Percentiles rank a stretch among this genome's conserved stretches.
These are phyloP conservation scores for Exophiala aquamarina DNA, from an alignment of 2,329 filamentous ascomycete species.

Conservation along the genomic window DNA sequence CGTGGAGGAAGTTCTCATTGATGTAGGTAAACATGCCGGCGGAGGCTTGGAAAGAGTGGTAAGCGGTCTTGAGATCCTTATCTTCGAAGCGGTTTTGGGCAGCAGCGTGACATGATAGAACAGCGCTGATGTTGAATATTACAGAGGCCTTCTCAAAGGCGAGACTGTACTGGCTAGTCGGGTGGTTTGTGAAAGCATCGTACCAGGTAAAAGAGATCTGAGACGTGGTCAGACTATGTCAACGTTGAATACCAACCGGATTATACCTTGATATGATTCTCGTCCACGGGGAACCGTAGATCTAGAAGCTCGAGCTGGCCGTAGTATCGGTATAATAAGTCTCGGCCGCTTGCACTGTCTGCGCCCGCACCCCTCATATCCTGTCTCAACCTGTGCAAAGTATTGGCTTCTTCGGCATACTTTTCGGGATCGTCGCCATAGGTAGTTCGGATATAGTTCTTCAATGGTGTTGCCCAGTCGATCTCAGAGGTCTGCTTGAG, in stretches of 20 bases:
- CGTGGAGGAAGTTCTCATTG: constrained; percentile 98
- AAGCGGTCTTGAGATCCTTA: constrained; percentile 88
- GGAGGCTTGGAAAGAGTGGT: constrained; percentile 96
- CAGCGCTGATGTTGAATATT: constrained; percentile 98
- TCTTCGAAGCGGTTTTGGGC: constrained; percentile 91
- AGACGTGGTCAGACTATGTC: no score
- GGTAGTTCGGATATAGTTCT: constrained; percentile 86
- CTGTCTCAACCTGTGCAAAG: constrained; percentile 90
- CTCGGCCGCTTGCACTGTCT: constrained; percentile 89
- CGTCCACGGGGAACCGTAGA: constrained; percentile 92
- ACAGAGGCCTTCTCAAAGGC: constrained; percentile 99
- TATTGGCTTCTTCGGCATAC: constrained; percentile 92
- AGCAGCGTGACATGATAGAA: constrained; percentile 92
- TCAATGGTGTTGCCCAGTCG: constrained; percentile 92
- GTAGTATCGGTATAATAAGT: constrained; percentile 95
- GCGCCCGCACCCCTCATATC: constrained; percentile 98
- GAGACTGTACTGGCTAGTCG: constrained; percentile 93
- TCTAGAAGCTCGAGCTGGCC: constrained; percentile 94
- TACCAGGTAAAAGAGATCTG: constrained; percentile 61
- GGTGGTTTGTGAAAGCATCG: constrained; percentile 98
- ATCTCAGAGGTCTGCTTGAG: constrained; percentile 95
- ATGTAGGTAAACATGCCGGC: constrained; percentile 99
- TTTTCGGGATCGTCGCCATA: constrained; percentile 97
- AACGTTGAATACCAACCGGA: constrained; percentile 77
- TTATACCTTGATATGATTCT: constrained; percentile 98